These are phyloP conservation scores for Posidonia oceanica DNA, from an alignment of 116 monocot species.

Conservation along the genomic window DNA sequence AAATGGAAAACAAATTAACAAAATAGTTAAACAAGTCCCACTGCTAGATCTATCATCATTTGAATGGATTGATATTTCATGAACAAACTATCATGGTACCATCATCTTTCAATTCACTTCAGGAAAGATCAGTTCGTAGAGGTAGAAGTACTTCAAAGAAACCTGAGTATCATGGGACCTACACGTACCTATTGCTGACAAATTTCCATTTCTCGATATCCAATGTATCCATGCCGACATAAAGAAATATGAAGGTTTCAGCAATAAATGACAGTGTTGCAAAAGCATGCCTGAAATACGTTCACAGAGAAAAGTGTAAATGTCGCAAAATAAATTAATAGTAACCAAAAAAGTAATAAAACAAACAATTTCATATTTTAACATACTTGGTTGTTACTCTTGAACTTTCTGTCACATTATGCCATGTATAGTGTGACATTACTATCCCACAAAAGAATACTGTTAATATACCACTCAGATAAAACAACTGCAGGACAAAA, in stretches of 20 bases:
- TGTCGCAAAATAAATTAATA: not conserved
- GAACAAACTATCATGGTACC: too few relatives aligned
- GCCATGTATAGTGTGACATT: constrained; percentile 99
- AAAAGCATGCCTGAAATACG: constrained; percentile 81
- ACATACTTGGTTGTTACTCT: constrained; percentile 95
- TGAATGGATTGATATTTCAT: too few relatives aligned
- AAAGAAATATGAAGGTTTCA: constrained; percentile 89
- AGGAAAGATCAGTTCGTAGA: too few relatives aligned
- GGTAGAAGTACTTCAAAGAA: too few relatives aligned
- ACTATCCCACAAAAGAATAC: constrained; percentile 99
- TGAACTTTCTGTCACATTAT: constrained; percentile 98
- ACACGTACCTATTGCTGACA: constrained; percentile 64
- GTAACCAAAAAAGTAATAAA: not conserved
- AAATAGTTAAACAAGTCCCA: too few relatives aligned
- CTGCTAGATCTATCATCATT: too few relatives aligned
- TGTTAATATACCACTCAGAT: constrained; percentile 93
- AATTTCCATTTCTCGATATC: constrained; percentile 97
- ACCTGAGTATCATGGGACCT: too few relatives aligned
- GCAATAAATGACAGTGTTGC: constrained; percentile 94
- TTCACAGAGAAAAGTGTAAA: not conserved
- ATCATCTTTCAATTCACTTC: too few relatives aligned
- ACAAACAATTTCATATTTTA: not conserved
- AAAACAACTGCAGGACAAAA: constrained; percentile 45
- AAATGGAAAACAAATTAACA: too few relatives aligned
- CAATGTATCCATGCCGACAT: constrained; percentile 99